Evolutionary conservation across 78 protist species (phyloP), one percentile per base, ranked within the genome.

Genomic region (Dictyostelium intermedium): DNA sequence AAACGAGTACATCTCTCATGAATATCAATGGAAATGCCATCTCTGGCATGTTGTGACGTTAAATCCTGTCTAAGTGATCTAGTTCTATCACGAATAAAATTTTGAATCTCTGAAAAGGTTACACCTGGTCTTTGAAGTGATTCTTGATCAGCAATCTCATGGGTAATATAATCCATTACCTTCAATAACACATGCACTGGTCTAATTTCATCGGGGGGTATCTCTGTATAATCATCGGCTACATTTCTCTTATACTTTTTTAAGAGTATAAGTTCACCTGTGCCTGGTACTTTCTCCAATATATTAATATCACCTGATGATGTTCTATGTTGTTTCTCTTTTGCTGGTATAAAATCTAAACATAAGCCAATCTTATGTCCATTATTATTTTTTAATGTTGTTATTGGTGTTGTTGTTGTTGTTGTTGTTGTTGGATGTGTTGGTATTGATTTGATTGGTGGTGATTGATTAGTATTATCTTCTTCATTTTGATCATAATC

Each of bases 201-300:
- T 79, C 94, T 83, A 35, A 89, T 80, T n/a, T 89, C 94, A 7
- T 89, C 94, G 11, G 94, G 94, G 32, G 94, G 87, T 20, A 89
- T 89, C 53, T 89, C 94, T 45, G 86, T 43, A 35, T 50, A 5
- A 39, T 86, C 63, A 27, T 89, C 87, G 2, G 84, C 94, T 37
- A 80, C 87, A 70, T 89, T 89, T 35, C 94, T 80, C 18, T 80
- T 78, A 27, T 89, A 89, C 34, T 89, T 89, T 27, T 89, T 89
- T 3, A 89, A 47, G 0, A 89, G 37, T 0, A 37, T 35, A 0
- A 80, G 7, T n/a, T 60, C 87, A 23, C 87, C 86, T n/a, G 43
- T 43, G 3, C 13, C 41, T 8, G 84, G 74, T 0, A 41, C 5
- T n/a, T 45, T 37, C 37, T 89, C 94, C 14, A 78, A 69, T n/a